Percentiles rank a stretch among this genome's conserved stretches.
phyloP scores from a whole-genome alignment of 208 protist genomes.

The Polymyxa betae region DNA sequence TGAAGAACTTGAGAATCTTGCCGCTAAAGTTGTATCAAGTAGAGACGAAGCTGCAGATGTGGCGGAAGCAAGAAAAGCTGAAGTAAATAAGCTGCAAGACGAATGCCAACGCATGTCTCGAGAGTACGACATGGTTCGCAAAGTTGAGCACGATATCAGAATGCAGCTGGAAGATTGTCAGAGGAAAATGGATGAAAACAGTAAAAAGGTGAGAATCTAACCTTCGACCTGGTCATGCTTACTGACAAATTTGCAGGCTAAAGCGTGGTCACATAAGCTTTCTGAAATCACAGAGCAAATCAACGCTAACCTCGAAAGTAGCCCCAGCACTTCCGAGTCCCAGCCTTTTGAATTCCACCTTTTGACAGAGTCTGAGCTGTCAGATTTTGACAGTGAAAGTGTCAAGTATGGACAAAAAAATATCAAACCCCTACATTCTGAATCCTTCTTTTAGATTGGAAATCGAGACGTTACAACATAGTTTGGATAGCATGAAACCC shows the following conservation, averaged over 20 bases:
- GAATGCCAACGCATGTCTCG: neutral
- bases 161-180: constrained; percentile 41
- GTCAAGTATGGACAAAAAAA: too few relatives aligned
- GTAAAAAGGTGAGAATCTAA: neutral
- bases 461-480: neutral
- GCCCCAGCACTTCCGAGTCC: too few relatives aligned
- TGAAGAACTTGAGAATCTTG: constrained; percentile 33
- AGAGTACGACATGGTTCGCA: neutral
- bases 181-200: neutral
- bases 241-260: neutral
- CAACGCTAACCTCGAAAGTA: neutral
- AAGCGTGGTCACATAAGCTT: neutral
- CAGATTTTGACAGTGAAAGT: too few relatives aligned
- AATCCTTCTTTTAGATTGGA: too few relatives aligned
- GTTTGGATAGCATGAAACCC: constrained; percentile 84
- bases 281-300: neutral
- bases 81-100: neutral
- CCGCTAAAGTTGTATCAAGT: neutral
- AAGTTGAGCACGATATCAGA: neutral
- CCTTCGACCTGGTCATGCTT: neutral
- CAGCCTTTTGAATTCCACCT: too few relatives aligned
- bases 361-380: too few relatives aligned
- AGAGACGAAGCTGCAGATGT: neutral
- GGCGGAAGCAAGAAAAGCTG: neutral
- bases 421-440: too few relatives aligned